Conservation (phyloP, 75 land plant species). For the Azolla pinnata region DNA sequence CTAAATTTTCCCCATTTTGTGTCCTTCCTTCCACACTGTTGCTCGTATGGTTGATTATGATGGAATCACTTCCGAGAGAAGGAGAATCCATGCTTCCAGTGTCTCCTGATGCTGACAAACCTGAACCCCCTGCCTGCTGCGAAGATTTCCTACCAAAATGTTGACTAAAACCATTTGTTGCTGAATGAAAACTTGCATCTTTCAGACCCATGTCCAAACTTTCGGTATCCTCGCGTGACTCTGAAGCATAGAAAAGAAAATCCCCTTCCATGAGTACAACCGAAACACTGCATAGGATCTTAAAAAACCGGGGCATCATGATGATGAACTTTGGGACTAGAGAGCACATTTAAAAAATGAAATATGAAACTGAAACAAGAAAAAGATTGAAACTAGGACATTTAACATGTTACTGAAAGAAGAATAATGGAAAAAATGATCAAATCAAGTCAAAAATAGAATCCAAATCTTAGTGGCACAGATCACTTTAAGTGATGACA, state of each 20-base stretch:
- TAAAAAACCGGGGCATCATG: too few relatives aligned
- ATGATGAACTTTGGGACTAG: too few relatives aligned
- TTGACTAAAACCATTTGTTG: slow-evolving; percentile 4
- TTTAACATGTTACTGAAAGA: too few relatives aligned
- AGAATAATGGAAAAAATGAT: too few relatives aligned
- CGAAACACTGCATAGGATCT: background rate
- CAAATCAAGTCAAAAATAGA: too few relatives aligned
- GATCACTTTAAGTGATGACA: too few relatives aligned
- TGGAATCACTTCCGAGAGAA: slow-evolving; percentile 20
- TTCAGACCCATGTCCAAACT: background rate
- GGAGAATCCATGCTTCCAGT: slow-evolving; percentile 26
- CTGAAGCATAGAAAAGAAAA: background rate
- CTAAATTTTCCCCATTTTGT: slow-evolving; percentile 19
- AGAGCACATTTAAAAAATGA: too few relatives aligned
- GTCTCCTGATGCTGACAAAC: slow-evolving; percentile 21
- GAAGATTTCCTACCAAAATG: background rate
- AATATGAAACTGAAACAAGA: too few relatives aligned
- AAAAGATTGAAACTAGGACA: too few relatives aligned
- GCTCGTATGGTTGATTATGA: slow-evolving; percentile 5
- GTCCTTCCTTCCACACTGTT: slow-evolving; percentile 19
- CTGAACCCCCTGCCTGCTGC: slow-evolving; percentile 5
- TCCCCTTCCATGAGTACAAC: background rate
- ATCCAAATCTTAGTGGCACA: too few relatives aligned
- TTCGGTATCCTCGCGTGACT: background rate
- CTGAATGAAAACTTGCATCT: background rate